These are phyloP conservation scores for Phytophthora boehmeriae DNA, from an alignment of 352 stramenopile species.

Conservation along the genomic window DNA sequence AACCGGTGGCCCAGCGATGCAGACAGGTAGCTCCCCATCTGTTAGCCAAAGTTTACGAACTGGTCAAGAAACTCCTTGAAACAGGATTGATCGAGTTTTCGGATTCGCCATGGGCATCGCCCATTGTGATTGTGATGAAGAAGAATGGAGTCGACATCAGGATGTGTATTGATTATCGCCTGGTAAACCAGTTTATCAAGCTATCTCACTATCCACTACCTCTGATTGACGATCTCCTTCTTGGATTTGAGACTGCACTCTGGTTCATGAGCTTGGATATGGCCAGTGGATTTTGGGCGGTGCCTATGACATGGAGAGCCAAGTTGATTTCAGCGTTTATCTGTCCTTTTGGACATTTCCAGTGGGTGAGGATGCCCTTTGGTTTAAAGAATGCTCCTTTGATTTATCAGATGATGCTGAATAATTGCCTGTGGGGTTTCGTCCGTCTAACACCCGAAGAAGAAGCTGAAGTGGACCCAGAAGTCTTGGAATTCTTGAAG, in stretches of 20 bases:
- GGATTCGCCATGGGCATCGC: too few relatives aligned
- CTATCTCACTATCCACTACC: constrained; percentile 5
- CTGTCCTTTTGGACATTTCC: constrained; percentile 28
- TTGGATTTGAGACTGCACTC: neutral
- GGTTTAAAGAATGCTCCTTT: too few relatives aligned
- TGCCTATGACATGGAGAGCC: neutral
- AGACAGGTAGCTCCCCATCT: neutral
- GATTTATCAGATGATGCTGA: constrained; percentile 13
- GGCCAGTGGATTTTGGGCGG: constrained; percentile 2
- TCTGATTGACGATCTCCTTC: constrained; percentile 8
- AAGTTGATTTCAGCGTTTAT: constrained; percentile 18
- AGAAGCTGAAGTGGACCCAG: too few relatives aligned
- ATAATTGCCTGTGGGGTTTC: constrained; percentile 17
- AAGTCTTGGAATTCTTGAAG: neutral
- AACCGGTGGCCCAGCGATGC: too few relatives aligned
- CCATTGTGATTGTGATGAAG: neutral
- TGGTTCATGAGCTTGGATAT: constrained; percentile 6
- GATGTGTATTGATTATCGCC: constrained; percentile 12
- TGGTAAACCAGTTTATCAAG: constrained; percentile 6
- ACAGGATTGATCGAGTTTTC: too few relatives aligned
- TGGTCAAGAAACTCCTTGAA: neutral
- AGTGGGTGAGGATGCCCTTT: constrained; percentile 23
- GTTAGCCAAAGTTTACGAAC: neutral
- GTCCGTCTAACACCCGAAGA: neutral
- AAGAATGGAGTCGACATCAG: constrained; percentile 9